These are phyloP conservation scores for Ceratocystiopsis minuta DNA, from an alignment of 2,329 filamentous ascomycete genomes.

Conservation along the genomic window DNA sequence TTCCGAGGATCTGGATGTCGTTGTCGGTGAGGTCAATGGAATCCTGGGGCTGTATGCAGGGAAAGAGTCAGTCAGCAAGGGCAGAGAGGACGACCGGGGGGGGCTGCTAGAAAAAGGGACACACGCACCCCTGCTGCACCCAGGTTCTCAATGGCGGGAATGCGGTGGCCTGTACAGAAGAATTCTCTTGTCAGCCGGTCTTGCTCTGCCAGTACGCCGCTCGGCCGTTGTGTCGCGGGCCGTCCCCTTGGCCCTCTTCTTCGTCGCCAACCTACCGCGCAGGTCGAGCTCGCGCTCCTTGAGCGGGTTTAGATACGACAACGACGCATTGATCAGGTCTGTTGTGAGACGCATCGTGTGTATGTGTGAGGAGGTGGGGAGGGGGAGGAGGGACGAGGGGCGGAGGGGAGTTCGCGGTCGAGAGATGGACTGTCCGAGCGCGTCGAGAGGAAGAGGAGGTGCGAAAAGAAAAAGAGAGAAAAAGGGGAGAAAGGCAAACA, in stretches of 20 bases:
- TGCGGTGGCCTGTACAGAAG: slow-evolving; percentile 67
- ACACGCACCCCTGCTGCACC: slow-evolving; percentile 72
- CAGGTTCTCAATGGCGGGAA: slow-evolving; percentile 92
- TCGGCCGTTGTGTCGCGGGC: too few relatives aligned
- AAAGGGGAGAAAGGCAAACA: too few relatives aligned
- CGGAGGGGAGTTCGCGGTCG: too few relatives aligned
- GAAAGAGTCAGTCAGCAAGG: slow-evolving; percentile 3
- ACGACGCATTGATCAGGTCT: slow-evolving; percentile 83
- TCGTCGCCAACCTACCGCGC: slow-evolving; percentile 58
- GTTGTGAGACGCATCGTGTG: slow-evolving; percentile 76
- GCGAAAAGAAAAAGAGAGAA: too few relatives aligned
- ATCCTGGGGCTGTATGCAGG: slow-evolving; percentile 57
- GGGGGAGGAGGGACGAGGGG: too few relatives aligned
- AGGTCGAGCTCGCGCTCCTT: slow-evolving; percentile 98
- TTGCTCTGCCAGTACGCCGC: too few relatives aligned
- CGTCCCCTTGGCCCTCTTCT: neutral
- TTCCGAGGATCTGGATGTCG: slow-evolving; percentile 73
- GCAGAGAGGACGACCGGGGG: slow-evolving; percentile 2
- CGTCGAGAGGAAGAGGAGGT: too few relatives aligned
- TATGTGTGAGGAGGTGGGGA: too few relatives aligned
- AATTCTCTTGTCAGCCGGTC: too few relatives aligned
- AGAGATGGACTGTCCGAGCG: too few relatives aligned
- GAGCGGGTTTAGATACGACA: slow-evolving; percentile 96
- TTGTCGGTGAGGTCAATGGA: slow-evolving; percentile 98
- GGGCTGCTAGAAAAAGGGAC: slow-evolving; percentile 1